Evolutionary conservation across 768 basidiomycete species (phyloP).

Genomic region (Boletus edulis): DNA sequence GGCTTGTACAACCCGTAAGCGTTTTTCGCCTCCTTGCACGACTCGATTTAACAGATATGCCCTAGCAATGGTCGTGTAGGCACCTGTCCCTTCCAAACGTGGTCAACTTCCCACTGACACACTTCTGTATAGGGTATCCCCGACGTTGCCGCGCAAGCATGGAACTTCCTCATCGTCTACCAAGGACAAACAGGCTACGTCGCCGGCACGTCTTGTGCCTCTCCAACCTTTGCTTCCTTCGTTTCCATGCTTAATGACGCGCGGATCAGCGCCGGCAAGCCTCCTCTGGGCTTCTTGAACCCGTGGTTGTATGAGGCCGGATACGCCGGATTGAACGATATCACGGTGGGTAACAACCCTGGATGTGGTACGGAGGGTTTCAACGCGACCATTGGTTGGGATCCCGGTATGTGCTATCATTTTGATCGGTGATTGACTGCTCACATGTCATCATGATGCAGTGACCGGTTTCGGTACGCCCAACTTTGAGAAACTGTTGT

Average conservation of each 20-base stretch:
- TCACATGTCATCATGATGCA: constrained; percentile 10
- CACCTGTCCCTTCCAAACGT: not conserved
- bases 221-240: constrained; percentile 64
- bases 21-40: not conserved
- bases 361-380: constrained; percentile 67
- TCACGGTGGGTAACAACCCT: constrained; percentile 53
- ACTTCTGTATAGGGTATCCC: constrained; percentile 45
- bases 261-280: constrained; percentile 40
- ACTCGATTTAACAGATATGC: not conserved
- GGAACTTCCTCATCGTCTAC: constrained; percentile 47
- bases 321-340: constrained; percentile 47
- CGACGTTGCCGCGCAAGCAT: constrained; percentile 63
- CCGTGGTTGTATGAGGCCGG: constrained; percentile 51
- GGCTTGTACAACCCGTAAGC: constrained; percentile 61
- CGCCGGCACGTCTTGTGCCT: constrained; percentile 63
- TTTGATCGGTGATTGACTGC: not conserved
- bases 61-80: constrained; percentile 55
- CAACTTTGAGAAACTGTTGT: constrained; percentile 46
- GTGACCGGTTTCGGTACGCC: constrained; percentile 59
- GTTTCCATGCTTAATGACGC: constrained; percentile 67
- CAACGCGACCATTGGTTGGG: constrained; percentile 60
- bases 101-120: not conserved
- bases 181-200: constrained; percentile 38
- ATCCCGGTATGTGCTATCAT: constrained; percentile 43
- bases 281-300: constrained; percentile 65